A percentile compares a stretch with the other conserved stretches of the same genome.
phyloP scores from a whole-genome alignment of 495 filamentous ascomycete species.

The Aspergillus ostianus region DNA sequence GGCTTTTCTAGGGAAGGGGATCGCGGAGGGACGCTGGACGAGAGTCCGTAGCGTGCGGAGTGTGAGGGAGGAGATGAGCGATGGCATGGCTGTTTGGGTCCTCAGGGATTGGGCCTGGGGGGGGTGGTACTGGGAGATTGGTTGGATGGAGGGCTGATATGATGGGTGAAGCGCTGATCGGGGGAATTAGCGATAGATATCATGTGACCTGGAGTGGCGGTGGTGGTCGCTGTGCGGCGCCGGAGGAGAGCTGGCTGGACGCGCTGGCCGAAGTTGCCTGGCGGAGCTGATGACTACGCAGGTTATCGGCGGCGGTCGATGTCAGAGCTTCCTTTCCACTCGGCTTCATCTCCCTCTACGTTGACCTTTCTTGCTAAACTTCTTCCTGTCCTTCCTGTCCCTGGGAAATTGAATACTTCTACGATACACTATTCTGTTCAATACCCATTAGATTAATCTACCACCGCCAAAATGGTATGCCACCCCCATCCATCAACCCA shows the following conservation, averaged over 20 bases:
- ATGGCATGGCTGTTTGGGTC: slow-evolving; percentile 30
- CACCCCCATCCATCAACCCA: not conserved
- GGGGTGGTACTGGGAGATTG: not conserved
- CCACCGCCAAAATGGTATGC: slow-evolving; percentile 34
- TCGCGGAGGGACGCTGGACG: slow-evolving; percentile 28
- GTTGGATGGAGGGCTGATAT: not conserved
- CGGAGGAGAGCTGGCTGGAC: slow-evolving; percentile 40
- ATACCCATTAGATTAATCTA: not conserved
- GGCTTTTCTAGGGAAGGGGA: slow-evolving; percentile 11
- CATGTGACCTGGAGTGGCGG: slow-evolving; percentile 31
- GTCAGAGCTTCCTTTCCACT: slow-evolving; percentile 14
- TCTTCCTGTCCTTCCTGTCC: slow-evolving; percentile 8
- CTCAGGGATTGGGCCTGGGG: not conserved
- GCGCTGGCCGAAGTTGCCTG: slow-evolving; percentile 21
- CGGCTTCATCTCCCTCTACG: slow-evolving; percentile 17
- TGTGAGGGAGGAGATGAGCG: slow-evolving; percentile 37
- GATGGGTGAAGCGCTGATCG: not conserved
- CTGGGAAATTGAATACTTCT: not conserved
- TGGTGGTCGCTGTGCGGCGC: slow-evolving; percentile 21
- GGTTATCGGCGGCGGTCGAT: not conserved
- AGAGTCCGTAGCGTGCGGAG: slow-evolving; percentile 41
- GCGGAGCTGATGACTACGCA: not conserved
- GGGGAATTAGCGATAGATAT: slow-evolving; percentile 17
- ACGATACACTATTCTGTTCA: not conserved
- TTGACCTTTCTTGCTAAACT: slow-evolving; percentile 17